Evolutionary conservation across 1,284 basidiomycete species (phyloP).

Genomic region (Lentinula novae-zelandiae): DNA sequence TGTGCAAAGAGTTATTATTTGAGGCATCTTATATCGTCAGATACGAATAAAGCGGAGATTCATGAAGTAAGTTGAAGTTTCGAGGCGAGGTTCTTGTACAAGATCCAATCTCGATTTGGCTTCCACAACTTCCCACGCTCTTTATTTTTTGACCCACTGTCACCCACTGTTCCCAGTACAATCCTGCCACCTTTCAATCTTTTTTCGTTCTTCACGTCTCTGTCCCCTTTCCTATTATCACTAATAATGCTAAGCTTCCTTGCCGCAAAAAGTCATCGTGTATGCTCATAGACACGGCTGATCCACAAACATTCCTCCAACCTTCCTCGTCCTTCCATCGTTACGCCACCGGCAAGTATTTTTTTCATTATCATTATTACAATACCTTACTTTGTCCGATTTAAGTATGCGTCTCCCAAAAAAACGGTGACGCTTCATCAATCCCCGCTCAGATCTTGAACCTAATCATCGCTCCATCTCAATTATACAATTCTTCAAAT

Average conservation of each 20-base stretch:
- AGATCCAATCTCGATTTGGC: neutral
- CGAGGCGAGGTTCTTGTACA: neutral
- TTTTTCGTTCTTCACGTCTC: neutral
- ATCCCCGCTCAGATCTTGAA: slow-evolving; percentile 25
- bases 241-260: neutral
- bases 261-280: neutral
- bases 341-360: neutral
- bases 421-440: neutral
- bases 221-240: neutral
- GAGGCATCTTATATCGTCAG: slow-evolving; percentile 9
- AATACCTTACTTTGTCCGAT: slow-evolving; percentile 3
- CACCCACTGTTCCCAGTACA: neutral
- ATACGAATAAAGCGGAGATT: slow-evolving; percentile 11
- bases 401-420: neutral
- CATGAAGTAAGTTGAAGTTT: neutral
- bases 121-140: neutral
- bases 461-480: slow-evolving; percentile 19
- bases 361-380: too few relatives aligned
- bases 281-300: neutral
- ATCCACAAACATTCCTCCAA: neutral
- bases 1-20: neutral
- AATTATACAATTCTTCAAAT: neutral
- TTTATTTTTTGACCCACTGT: neutral
- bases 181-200: neutral
- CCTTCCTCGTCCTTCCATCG: neutral